Base-by-base conservation (phyloP, 768 basidiomycete species). In the Clitopilus hobsonii region DNA sequence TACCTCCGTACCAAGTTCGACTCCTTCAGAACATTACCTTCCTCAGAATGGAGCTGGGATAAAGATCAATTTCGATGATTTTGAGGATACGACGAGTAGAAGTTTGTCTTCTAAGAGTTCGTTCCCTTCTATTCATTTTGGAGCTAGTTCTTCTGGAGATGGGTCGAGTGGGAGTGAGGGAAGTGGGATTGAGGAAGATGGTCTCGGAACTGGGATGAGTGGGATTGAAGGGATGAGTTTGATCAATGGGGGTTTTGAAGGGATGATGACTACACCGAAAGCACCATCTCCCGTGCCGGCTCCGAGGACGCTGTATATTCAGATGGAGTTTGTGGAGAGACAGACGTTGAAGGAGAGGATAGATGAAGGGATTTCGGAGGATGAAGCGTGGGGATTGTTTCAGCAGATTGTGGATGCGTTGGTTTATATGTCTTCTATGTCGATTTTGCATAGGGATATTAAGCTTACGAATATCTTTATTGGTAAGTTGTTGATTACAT, bases 381-480 rank as follows among this genome's bases (percentile, higher is more conserved):
- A 89, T 48, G 91, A 96, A 56, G 86, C 86, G 0, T 98, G 95
- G 95, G 74, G 89, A 20, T 71, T 97, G 13, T 93, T 98, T 66
- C 85, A 89, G 51, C 93, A 98, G 69, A 85, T 94, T 30, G 69
- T 96, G 27, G 93, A 96, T 58, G 94, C 94, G 0, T 75, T 98
- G 8, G 88, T 88, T 0, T 91, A 97, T 60, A 93, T 97, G 85
- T 86, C 90, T 1, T 85, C 83, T 23, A 75, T 89, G 54, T 88
- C 90, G n/a, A 94, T 98, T 62, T 69, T 92, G 52, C 89, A 92
- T 69, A 77, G 90, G 51, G 94, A 97, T 67, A 90, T 98, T 67
- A 98, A 98, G 67, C 73, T 93, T 13, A 90, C 89, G 0, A 98
- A 98, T 63, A 94, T 98, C 58, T 93, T 98, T 69, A 92, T 96